phyloP scores from a whole-genome alignment of 2,329 filamentous ascomycete species.

The Xylariaceae sp. region DNA sequence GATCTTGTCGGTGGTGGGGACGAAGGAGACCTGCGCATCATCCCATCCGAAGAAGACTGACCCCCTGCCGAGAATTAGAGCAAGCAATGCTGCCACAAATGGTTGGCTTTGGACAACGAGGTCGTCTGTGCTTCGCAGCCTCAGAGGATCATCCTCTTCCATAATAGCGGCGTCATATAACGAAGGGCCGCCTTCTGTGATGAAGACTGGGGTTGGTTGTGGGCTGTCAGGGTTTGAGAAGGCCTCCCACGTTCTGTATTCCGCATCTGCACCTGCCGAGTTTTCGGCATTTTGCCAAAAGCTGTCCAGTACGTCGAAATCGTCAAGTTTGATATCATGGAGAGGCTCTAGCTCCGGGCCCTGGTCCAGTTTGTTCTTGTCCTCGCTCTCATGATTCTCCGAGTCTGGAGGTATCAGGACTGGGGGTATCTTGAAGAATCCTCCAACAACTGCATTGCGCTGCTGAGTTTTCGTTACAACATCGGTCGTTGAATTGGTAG shows the following conservation, averaged over 20 bases:
- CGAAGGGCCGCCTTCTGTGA: conserved; percentile 62
- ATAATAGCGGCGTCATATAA: conserved; percentile 60
- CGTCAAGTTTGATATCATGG: conserved; percentile 22
- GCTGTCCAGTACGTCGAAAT: conserved; percentile 32
- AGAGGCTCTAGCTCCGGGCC: conserved; percentile 15
- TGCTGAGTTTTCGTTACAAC: conserved; percentile 8
- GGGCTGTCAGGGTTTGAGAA: conserved; percentile 47
- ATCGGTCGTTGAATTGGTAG: conserved; percentile 6
- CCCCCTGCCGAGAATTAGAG: conserved; percentile 63
- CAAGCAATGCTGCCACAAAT: conserved; percentile 55
- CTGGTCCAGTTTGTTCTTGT: conserved; percentile 4
- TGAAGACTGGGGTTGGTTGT: conserved; percentile 44
- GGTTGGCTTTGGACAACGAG: conserved; percentile 42
- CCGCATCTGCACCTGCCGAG: conserved; percentile 27
- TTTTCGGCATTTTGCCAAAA: conserved; percentile 44
- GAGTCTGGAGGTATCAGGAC: conserved; percentile 18
- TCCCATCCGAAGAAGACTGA: conserved; percentile 67
- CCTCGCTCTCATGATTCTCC: conserved; percentile 8
- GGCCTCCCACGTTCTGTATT: conserved; percentile 63
- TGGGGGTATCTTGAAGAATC: conserved; percentile 41
- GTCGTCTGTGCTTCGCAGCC: conserved; percentile 34
- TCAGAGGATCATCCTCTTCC: conserved; percentile 36
- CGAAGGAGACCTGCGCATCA: conserved; percentile 46
- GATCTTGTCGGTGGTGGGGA: conserved; percentile 39
- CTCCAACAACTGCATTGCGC: conserved; percentile 20